Evolutionary conservation across 1,284 basidiomycete genomes (phyloP).

Genomic region (Polyporus tsugae): DNA sequence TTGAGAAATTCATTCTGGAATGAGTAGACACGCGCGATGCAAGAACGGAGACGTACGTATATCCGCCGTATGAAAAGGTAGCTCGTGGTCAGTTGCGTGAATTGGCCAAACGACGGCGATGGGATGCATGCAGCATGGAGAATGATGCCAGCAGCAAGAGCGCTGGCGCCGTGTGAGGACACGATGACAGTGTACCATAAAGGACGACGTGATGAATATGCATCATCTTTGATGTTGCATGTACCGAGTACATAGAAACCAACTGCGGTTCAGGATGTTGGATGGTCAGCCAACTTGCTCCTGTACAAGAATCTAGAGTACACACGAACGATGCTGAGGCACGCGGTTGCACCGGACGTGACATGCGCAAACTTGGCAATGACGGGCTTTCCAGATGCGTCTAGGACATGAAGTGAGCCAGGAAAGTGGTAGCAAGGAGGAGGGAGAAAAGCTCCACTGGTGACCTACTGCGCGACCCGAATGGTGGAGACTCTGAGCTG

Average conservation of each 20-base stretch:
- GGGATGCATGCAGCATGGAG: conserved; percentile 60
- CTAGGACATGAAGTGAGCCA: conserved; percentile 30
- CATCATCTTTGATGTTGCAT: neutral
- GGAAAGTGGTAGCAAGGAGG: conserved; percentile 56
- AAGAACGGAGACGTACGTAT: conserved; percentile 50
- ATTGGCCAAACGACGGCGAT: neutral
- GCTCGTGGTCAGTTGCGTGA: neutral
- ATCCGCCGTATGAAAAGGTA: conserved; percentile 50
- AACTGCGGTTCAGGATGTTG: conserved; percentile 44
- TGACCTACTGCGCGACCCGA: conserved; percentile 65
- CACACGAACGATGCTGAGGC: conserved; percentile 69
- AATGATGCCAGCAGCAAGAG: conserved; percentile 48
- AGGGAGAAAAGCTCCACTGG: conserved; percentile 53
- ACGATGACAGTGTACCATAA: conserved; percentile 74
- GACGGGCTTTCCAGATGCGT: conserved; percentile 79
- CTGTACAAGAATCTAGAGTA: conserved; percentile 35
- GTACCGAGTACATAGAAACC: conserved; percentile 63
- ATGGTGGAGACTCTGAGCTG: conserved; percentile 71
- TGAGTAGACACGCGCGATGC: neutral
- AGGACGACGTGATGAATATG: neutral
- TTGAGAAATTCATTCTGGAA: neutral
- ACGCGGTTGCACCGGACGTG: conserved; percentile 64
- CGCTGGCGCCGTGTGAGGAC: conserved; percentile 61
- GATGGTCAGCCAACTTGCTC: neutral
- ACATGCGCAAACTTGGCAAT: conserved; percentile 85